These are phyloP conservation scores for Hordeum pubiflorum DNA, from an alignment of 202 grass and related monocot species.

Conservation along the genomic window DNA sequence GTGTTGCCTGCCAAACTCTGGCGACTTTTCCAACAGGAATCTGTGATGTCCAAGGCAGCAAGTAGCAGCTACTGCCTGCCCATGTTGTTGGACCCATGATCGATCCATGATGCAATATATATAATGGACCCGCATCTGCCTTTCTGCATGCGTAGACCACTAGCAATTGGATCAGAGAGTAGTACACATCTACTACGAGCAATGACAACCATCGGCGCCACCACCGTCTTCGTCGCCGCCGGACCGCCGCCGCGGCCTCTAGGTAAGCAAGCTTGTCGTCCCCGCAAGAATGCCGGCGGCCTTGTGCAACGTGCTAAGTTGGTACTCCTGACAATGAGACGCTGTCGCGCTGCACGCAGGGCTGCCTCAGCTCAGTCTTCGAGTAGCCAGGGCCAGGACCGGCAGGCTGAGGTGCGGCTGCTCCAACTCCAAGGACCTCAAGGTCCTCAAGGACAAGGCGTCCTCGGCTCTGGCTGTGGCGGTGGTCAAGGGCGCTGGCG, in stretches of 20 bases:
- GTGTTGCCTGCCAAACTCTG: too few species aligned
- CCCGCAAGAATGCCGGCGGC: too few species aligned
- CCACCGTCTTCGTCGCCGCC: not conserved
- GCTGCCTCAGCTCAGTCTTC: conserved; percentile 28
- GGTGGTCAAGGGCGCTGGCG: conserved; percentile 18
- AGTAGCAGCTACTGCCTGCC: too few species aligned
- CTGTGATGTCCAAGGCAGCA: too few species aligned
- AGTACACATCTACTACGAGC: not conserved
- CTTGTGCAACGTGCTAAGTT: not conserved
- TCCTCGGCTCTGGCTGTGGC: not conserved
- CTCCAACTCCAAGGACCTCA: too few species aligned
- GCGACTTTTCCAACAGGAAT: too few species aligned
- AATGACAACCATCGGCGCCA: conserved; percentile 44
- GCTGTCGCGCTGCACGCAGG: not conserved
- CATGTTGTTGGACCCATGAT: too few species aligned
- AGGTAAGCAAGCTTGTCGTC: not conserved
- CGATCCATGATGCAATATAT: too few species aligned
- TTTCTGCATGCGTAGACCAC: too few species aligned
- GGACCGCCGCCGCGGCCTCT: conserved; percentile 7
- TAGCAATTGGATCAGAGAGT: too few species aligned
- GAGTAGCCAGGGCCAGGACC: conserved; percentile 16
- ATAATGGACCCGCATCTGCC: too few species aligned
- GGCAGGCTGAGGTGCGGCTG: conserved; percentile 42
- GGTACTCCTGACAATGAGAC: too few species aligned
- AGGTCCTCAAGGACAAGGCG: not conserved